phyloP scores from a whole-genome alignment of 1,284 basidiomycete genomes.

The Peniophora sp. region DNA sequence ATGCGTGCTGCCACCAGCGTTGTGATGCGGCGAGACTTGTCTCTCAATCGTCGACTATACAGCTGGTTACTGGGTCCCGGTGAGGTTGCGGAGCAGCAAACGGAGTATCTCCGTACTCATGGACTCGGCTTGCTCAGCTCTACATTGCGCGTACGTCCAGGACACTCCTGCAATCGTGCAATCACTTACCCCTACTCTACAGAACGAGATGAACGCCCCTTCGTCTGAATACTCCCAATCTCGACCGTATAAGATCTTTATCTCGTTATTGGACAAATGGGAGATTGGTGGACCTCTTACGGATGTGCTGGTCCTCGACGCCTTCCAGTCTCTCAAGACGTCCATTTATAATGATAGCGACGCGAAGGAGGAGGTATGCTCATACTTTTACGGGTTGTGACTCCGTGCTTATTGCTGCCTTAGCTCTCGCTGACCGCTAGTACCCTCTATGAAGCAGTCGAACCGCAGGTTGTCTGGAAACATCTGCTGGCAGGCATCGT shows the following conservation, averaged over 20 bases:
- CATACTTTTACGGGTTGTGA: constrained; percentile 9
- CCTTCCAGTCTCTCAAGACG: constrained; percentile 65
- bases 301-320: constrained; percentile 70
- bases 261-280: constrained; percentile 94
- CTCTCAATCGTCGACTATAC: constrained; percentile 88
- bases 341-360: constrained; percentile 43
- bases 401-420: constrained; percentile 8
- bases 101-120: constrained; percentile 61
- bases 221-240: constrained; percentile 68
- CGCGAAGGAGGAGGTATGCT: constrained; percentile 52
- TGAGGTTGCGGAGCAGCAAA: constrained; percentile 68
- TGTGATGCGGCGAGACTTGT: constrained; percentile 87
- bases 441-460: constrained; percentile 88
- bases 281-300: constrained; percentile 86
- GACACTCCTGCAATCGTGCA: neutral
- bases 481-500: constrained; percentile 55
- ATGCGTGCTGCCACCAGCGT: constrained; percentile 77
- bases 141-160: constrained; percentile 54
- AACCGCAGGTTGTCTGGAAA: constrained; percentile 85
- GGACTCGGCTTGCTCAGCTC: constrained; percentile 60
- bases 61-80: constrained; percentile 86
- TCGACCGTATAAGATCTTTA: constrained; percentile 91
- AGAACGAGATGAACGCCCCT: constrained; percentile 71
- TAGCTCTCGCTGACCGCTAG: constrained; percentile 80
- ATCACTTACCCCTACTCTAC: constrained; percentile 3